phyloP scores from a whole-genome alignment of 331 rosid species.

The Rosa hybrid region DNA sequence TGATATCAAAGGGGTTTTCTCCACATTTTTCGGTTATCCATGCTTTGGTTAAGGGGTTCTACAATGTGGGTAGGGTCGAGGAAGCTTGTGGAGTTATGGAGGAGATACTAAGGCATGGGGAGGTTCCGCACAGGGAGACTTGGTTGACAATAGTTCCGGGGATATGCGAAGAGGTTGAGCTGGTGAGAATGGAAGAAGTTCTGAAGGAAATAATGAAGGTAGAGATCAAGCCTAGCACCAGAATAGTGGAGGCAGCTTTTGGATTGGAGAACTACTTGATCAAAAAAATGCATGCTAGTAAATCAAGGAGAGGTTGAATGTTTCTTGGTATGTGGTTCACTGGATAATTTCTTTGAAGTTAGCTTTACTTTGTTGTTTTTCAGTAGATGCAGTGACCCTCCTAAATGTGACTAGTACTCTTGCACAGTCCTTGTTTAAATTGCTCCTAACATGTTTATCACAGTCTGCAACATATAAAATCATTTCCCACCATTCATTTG shows the following conservation, averaged over 20 bases:
- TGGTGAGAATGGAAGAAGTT: slow-evolving; percentile 31
- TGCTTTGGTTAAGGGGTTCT: slow-evolving; percentile 60
- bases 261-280: slow-evolving; percentile 71
- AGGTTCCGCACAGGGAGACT: slow-evolving; percentile 66
- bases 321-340: not conserved
- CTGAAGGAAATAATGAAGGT: slow-evolving; percentile 49
- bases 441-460: not conserved
- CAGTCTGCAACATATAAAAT: not conserved
- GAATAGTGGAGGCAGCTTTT: slow-evolving; percentile 60
- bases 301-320: slow-evolving; percentile 29
- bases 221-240: slow-evolving; percentile 52
- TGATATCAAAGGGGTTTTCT: slow-evolving; percentile 65
- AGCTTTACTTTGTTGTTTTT: not conserved
- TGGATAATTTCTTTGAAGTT: not conserved
- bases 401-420: not conserved
- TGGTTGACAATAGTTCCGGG: slow-evolving; percentile 59
- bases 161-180: slow-evolving; percentile 59
- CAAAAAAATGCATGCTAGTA: slow-evolving; percentile 40
- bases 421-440: not conserved
- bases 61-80: slow-evolving; percentile 68
- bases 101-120: slow-evolving; percentile 51
- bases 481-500: not conserved
- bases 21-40: slow-evolving; percentile 70
- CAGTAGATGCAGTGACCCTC: not conserved
- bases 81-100: slow-evolving; percentile 64